A percentile compares a stretch with the other conserved stretches of the same genome.
These are phyloP conservation scores for Rhexocercosporidium sp. DNA, from an alignment of 2,329 filamentous ascomycete genomes.

Conservation along the genomic window DNA sequence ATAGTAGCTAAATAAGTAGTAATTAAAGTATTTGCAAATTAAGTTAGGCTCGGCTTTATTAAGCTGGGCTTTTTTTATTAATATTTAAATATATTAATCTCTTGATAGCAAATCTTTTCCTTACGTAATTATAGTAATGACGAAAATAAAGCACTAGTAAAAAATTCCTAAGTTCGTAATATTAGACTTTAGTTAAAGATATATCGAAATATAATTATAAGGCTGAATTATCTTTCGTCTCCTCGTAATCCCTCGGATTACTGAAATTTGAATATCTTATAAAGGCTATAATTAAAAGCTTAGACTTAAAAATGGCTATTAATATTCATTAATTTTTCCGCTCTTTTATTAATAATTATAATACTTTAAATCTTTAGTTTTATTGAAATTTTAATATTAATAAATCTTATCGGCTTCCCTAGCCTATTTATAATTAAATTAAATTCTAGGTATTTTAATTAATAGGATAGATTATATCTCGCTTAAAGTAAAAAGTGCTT, in stretches of 20 bases:
- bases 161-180: too few species aligned
- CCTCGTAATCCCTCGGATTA: not conserved
- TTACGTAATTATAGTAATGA: too few species aligned
- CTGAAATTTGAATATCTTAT: not conserved
- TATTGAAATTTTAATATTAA: not conserved
- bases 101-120: too few species aligned
- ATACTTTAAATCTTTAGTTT: not conserved
- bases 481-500: conserved; percentile 80
- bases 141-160: too few species aligned
- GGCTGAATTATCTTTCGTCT: not conserved
- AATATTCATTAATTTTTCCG: not conserved
- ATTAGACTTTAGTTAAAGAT: too few species aligned
- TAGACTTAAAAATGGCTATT: not conserved
- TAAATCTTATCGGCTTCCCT: not conserved
- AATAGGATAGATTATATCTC: conserved; percentile 62
- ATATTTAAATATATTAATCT: too few species aligned
- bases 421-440: not conserved
- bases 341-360: not conserved
- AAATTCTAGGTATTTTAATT: not conserved
- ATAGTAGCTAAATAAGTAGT: too few species aligned
- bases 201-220: not conserved
- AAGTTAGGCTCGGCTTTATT: too few species aligned
- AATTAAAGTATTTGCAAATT: too few species aligned
- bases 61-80: too few species aligned
- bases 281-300: not conserved